Conservation (phyloP, 179 eudicot species). For the Patellifolia procumbens region DNA sequence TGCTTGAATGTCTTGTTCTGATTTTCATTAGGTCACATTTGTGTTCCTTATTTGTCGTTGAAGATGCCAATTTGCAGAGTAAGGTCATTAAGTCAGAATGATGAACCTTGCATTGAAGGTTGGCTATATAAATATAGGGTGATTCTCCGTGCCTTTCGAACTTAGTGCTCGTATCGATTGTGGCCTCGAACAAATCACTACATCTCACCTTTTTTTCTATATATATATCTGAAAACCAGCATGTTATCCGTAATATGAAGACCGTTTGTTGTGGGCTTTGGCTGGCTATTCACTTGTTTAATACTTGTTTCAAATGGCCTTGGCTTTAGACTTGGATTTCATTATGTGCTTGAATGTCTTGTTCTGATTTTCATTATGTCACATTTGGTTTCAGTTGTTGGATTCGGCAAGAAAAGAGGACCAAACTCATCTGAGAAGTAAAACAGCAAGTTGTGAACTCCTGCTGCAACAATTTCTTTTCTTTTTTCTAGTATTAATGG, state of each 20-base stretch:
- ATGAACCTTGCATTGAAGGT: conserved; percentile 8
- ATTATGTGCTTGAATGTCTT: background rate
- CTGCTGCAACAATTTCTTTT: background rate
- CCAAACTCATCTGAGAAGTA: conserved; percentile 71
- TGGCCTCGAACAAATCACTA: conserved; percentile 12
- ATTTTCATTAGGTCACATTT: background rate
- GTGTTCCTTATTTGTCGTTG: background rate
- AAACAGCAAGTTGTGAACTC: conserved; percentile 15
- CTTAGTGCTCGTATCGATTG: background rate
- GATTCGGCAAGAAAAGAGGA: conserved; percentile 66
- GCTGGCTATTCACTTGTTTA: too few relatives aligned
- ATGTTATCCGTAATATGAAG: too few relatives aligned
- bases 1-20: background rate
- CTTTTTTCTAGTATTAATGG: background rate
- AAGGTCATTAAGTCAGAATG: conserved; percentile 1
- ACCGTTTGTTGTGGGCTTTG: too few relatives aligned
- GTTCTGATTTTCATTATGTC: background rate
- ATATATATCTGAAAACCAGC: too few relatives aligned
- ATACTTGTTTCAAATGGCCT: too few relatives aligned
- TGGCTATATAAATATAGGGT: background rate
- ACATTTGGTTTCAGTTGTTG: conserved; percentile 43
- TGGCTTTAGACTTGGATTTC: too few relatives aligned
- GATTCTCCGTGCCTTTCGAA: conserved; percentile 15
- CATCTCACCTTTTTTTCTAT: background rate
- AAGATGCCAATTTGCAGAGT: conserved; percentile 5